phyloP scores from a whole-genome alignment of 768 basidiomycete genomes.

The Pleurotus cornucopiae region DNA sequence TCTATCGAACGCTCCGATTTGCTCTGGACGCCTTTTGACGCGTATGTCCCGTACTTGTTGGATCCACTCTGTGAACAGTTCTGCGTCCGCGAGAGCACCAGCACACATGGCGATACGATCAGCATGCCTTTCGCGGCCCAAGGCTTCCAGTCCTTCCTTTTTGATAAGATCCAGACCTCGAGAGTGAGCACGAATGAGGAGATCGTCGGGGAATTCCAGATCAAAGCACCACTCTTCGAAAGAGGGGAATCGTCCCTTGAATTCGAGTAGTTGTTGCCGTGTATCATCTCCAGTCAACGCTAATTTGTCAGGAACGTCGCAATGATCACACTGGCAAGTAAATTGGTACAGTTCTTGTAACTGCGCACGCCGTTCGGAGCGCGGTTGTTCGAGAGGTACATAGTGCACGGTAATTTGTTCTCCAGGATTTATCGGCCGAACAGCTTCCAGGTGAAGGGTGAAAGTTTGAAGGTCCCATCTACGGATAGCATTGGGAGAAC shows the following conservation, averaged over 20 bases:
- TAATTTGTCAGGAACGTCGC: constrained; percentile 14
- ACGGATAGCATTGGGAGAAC: constrained; percentile 34
- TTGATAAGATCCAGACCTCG: constrained; percentile 25
- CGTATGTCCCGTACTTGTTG: constrained; percentile 14
- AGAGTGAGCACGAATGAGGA: constrained; percentile 27
- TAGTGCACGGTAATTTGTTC: constrained; percentile 37
- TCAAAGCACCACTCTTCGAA: constrained; percentile 33
- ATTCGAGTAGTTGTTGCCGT: constrained; percentile 21
- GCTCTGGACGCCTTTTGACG: constrained; percentile 1
- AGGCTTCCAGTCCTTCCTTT: constrained; percentile 27
- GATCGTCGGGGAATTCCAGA: constrained; percentile 18
- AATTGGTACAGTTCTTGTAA: constrained; percentile 25
- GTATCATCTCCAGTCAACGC: constrained; percentile 22
- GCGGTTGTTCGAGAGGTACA: constrained; percentile 19
- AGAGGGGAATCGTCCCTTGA: constrained; percentile 22
- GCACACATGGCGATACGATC: constrained; percentile 38
- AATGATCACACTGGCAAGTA: constrained; percentile 26
- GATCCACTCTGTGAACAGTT: constrained; percentile 31
- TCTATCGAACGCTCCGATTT: not conserved
- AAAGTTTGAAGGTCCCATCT: constrained; percentile 30
- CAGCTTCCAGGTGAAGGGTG: constrained; percentile 27
- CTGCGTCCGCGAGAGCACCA: constrained; percentile 31
- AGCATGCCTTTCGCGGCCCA: constrained; percentile 22
- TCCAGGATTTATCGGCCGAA: constrained; percentile 27
- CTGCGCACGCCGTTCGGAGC: constrained; percentile 15